Percentiles rank a stretch among this genome's conserved stretches.
These are phyloP conservation scores for Wolfiporia cocos DNA, from an alignment of 1,284 basidiomycete genomes.

Conservation along the genomic window DNA sequence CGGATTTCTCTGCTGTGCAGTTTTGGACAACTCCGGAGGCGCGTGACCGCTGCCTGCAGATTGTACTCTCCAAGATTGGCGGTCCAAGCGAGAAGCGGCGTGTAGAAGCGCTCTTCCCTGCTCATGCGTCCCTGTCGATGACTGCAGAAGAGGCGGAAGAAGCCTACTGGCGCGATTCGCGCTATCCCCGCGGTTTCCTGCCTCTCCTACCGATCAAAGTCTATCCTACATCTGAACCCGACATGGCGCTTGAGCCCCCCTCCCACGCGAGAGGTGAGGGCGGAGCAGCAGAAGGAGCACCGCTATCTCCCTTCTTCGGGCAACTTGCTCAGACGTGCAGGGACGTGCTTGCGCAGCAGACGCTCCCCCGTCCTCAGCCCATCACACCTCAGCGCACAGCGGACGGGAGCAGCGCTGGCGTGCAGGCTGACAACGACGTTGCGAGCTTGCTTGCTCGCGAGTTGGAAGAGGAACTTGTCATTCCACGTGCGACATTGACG, in stretches of 20 bases:
- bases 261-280: neutral
- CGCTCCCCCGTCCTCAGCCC: slow-evolving; percentile 20
- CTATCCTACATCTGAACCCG: slow-evolving; percentile 28
- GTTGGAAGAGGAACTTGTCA: slow-evolving; percentile 13
- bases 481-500: slow-evolving; percentile 46
- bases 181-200: slow-evolving; percentile 44
- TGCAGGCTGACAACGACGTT: too few species aligned
- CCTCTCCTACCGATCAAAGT: slow-evolving; percentile 52
- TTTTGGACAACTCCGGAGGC: slow-evolving; percentile 82
- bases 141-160: slow-evolving; percentile 28
- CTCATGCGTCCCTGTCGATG: neutral
- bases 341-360: slow-evolving; percentile 43
- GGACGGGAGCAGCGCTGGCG: too few species aligned
- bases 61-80: slow-evolving; percentile 63
- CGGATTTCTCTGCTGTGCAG: slow-evolving; percentile 29
- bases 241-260: slow-evolving; percentile 5
- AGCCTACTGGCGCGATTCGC: slow-evolving; percentile 59
- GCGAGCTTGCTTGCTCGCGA: too few species aligned
- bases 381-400: neutral
- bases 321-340: slow-evolving; percentile 44
- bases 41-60: slow-evolving; percentile 58
- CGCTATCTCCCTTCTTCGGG: slow-evolving; percentile 33
- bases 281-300: neutral
- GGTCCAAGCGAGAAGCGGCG: slow-evolving; percentile 56
- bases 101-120: slow-evolving; percentile 46